A percentile compares a stretch with the other conserved stretches of the same genome.
Evolutionary conservation across 2,329 filamentous ascomycete genomes (phyloP).

Genomic region (Ustulina deusta): DNA sequence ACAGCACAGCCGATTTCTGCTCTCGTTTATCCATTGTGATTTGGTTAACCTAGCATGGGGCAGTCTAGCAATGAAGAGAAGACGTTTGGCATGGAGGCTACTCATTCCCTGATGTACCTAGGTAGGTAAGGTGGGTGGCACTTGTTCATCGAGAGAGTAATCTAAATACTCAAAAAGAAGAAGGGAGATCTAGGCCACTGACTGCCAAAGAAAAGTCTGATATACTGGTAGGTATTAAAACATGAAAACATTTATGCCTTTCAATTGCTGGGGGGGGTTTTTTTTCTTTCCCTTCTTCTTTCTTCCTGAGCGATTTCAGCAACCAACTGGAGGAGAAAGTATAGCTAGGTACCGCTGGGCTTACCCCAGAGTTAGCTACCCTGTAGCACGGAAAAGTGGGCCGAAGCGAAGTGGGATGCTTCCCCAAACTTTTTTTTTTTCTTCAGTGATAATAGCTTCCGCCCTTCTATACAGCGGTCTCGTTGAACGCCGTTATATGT

Average conservation of each 20-base stretch:
- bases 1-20: neutral
- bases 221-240: too few species aligned
- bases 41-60: neutral
- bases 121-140: too few species aligned
- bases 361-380: conserved; percentile 11
- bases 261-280: too few species aligned
- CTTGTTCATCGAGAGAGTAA: too few species aligned
- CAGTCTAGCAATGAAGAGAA: neutral
- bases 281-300: neutral
- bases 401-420: conserved; percentile 19
- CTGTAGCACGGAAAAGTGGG: conserved; percentile 19
- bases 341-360: neutral
- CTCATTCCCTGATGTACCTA: neutral
- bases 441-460: neutral
- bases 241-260: neutral
- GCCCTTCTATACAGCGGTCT: neutral
- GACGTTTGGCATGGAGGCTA: neutral
- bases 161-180: neutral
- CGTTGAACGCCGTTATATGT: neutral
- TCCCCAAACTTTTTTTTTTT: conserved; percentile 23
- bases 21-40: neutral
- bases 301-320: neutral
- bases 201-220: too few species aligned
- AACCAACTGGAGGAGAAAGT: neutral
- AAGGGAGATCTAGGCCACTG: neutral